Evolutionary conservation across 2,329 filamentous ascomycete genomes (phyloP).

Genomic region (Ambrosiella xylebori): DNA sequence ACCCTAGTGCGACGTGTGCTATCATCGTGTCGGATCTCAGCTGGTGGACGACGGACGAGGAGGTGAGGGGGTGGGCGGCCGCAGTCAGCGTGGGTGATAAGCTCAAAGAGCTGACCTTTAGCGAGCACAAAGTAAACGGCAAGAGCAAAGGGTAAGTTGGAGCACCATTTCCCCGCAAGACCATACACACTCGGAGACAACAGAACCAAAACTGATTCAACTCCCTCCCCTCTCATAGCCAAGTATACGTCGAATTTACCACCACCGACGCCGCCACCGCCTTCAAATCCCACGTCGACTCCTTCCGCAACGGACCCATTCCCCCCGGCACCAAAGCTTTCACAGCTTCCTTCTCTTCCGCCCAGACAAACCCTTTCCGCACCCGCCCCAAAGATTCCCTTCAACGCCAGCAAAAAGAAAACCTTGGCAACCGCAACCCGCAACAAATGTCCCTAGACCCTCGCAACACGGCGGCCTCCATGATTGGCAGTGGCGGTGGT

Average conservation of each 20-base stretch:
- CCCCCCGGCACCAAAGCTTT: constrained; percentile 50
- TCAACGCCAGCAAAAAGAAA: constrained; percentile 14
- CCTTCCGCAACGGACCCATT: constrained; percentile 24
- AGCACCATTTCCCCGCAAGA: background rate
- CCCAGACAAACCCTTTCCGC: constrained; percentile 70
- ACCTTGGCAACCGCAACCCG: background rate
- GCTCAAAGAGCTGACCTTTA: constrained; percentile 85
- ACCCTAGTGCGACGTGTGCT: constrained; percentile 42
- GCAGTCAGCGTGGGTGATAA: constrained; percentile 69
- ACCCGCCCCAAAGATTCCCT: constrained; percentile 71
- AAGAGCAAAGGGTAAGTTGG: constrained; percentile 82
- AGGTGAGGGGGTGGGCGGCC: constrained; percentile 72
- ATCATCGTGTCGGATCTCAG: constrained; percentile 77
- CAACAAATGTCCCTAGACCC: background rate
- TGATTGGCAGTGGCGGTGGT: background rate
- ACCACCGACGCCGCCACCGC: constrained; percentile 74
- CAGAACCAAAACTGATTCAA: background rate
- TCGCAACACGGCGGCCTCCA: background rate
- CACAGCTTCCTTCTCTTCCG: constrained; percentile 56
- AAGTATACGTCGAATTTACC: constrained; percentile 72
- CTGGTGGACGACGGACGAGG: constrained; percentile 96
- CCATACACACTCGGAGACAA: background rate
- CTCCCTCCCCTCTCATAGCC: constrained; percentile 22
- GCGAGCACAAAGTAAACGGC: constrained; percentile 96
- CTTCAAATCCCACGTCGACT: constrained; percentile 65